Conservation (phyloP, 768 basidiomycete genomes). For the Auriscalpium microsporum region DNA sequence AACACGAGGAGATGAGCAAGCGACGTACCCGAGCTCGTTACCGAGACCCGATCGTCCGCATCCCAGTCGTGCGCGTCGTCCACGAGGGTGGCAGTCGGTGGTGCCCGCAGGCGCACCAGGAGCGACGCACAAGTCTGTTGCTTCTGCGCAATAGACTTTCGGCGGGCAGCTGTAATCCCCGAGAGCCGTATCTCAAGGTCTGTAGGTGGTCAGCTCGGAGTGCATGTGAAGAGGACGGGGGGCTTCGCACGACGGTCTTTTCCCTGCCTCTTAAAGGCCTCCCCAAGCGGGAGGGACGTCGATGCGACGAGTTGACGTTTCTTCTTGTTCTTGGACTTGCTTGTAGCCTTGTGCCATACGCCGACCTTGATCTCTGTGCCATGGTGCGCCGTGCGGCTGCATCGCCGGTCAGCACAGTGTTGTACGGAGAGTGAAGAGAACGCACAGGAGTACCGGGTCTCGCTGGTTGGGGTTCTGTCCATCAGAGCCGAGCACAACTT, state of each 20-base stretch:
- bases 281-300: constrained; percentile 41
- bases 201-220: not conserved
- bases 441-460: constrained; percentile 45
- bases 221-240: not conserved
- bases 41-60: no score
- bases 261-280: constrained; percentile 43
- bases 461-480: constrained; percentile 66
- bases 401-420: not conserved
- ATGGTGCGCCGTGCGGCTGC: constrained; percentile 32
- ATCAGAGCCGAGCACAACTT: constrained; percentile 53
- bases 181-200: constrained; percentile 10
- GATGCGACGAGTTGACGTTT: constrained; percentile 48
- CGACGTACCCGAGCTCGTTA: no score
- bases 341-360: constrained; percentile 48
- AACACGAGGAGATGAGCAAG: no score
- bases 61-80: no score
- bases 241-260: constrained; percentile 33
- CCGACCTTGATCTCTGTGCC: constrained; percentile 42
- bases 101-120: constrained; percentile 9
- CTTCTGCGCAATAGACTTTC: constrained; percentile 9
- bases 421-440: constrained; percentile 3
- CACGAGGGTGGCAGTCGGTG: not conserved
- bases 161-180: constrained; percentile 4
- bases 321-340: constrained; percentile 51
- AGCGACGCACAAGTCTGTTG: constrained; percentile 7